Evolutionary conservation across 768 basidiomycete species (phyloP).

Genomic region (Pulveroboletus sp.): DNA sequence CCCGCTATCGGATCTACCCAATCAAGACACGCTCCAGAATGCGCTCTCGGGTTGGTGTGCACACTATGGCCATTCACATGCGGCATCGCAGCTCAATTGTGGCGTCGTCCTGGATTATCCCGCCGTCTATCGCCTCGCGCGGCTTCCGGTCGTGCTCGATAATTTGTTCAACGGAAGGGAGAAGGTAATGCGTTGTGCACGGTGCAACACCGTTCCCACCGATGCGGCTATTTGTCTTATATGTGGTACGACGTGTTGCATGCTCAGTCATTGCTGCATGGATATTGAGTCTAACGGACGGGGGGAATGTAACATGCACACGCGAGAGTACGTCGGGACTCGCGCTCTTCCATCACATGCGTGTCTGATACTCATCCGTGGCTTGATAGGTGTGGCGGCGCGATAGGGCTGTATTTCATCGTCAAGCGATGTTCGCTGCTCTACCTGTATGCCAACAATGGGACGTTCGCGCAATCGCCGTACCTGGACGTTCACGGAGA

Average conservation of each 20-base stretch:
- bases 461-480: conserved; percentile 84
- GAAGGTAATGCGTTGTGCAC: conserved; percentile 65
- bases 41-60: conserved; percentile 88
- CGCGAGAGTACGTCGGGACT: conserved; percentile 68
- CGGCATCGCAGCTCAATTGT: conserved; percentile 73
- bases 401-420: conserved; percentile 84
- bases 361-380: no score
- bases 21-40: conserved; percentile 83
- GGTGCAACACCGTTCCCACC: conserved; percentile 72
- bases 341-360: background rate
- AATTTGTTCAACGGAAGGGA: conserved; percentile 74
- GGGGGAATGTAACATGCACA: conserved; percentile 96
- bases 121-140: conserved; percentile 72
- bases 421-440: conserved; percentile 89
- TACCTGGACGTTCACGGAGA: conserved; percentile 95
- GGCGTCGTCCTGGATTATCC: conserved; percentile 82
- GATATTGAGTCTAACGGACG: conserved; percentile 52
- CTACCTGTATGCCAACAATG: conserved; percentile 83
- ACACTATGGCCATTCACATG: conserved; percentile 79
- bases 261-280: conserved; percentile 89
- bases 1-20: conserved; percentile 68
- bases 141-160: conserved; percentile 79
- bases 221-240: conserved; percentile 90
- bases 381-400: conserved; percentile 74
- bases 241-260: conserved; percentile 83